A percentile compares a stretch with the other conserved stretches of the same genome.
Conservation (phyloP, 441 rosid genomes). For the Melastoma candidum region DNA sequence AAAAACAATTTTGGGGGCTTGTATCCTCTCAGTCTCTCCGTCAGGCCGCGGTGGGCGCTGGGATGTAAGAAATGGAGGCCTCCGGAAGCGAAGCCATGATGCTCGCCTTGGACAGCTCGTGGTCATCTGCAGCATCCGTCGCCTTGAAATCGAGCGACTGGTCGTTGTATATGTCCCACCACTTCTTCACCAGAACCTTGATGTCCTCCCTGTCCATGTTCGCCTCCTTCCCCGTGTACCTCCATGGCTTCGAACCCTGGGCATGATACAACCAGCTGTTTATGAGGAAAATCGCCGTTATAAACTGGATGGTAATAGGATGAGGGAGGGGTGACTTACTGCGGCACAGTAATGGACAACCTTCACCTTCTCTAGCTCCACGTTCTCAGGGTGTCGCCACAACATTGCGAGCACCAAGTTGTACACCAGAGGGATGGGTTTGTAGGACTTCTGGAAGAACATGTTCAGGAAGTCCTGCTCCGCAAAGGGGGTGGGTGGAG, state of each 20-base stretch:
- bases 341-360: slow-evolving; percentile 61
- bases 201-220: slow-evolving; percentile 77
- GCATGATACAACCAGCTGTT: background rate
- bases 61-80: slow-evolving; percentile 30
- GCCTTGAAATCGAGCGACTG: slow-evolving; percentile 35
- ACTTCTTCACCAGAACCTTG: slow-evolving; percentile 49
- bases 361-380: slow-evolving; percentile 38
- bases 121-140: slow-evolving; percentile 18
- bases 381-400: slow-evolving; percentile 61
- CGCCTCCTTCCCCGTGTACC: slow-evolving; percentile 62
- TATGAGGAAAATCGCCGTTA: background rate
- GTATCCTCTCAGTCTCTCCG: background rate
- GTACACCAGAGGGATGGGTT: slow-evolving; percentile 44
- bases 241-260: slow-evolving; percentile 54
- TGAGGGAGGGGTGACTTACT: slow-evolving; percentile 22
- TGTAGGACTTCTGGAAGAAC: slow-evolving; percentile 50
- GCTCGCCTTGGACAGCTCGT: slow-evolving; percentile 18
- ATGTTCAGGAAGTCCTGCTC: slow-evolving; percentile 63
- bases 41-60: slow-evolving; percentile 56
- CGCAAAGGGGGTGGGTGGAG: slow-evolving; percentile 51
- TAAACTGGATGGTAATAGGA: background rate
- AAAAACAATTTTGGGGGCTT: too few relatives aligned
- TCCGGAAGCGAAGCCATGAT: slow-evolving; percentile 37
- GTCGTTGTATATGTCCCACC: slow-evolving; percentile 77
- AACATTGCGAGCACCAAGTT: slow-evolving; percentile 57